Evolutionary conservation across 768 basidiomycete species (phyloP).

Genomic region (Boletellus emodensis): DNA sequence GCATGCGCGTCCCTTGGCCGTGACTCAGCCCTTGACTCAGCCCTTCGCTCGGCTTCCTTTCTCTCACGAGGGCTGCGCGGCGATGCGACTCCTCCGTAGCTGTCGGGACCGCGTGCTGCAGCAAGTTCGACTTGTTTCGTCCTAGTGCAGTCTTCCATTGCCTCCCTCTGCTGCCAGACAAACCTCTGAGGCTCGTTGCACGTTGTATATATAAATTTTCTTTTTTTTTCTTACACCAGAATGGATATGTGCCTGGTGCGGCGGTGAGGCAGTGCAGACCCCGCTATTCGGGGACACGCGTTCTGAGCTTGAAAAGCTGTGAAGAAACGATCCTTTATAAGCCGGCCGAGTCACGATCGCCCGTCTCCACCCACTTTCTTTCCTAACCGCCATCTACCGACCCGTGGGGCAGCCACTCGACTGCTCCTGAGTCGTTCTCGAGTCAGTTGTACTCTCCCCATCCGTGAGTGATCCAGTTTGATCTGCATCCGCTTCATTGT

Average conservation of each 20-base stretch:
- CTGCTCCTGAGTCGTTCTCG: conserved; percentile 19
- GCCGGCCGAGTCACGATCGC: conserved; percentile 24
- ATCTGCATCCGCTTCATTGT: conserved; percentile 26
- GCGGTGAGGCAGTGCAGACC: conserved; percentile 18
- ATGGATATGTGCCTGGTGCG: conserved; percentile 3
- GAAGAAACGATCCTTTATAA: conserved; percentile 28
- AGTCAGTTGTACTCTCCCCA: conserved; percentile 20
- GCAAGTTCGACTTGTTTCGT: neutral
- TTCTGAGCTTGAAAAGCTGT: conserved; percentile 38
- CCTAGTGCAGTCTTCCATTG: neutral
- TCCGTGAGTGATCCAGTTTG: conserved; percentile 29
- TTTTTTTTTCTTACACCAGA: neutral
- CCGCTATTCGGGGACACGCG: conserved; percentile 22
- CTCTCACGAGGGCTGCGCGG: conserved; percentile 5
- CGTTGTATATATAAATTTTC: neutral
- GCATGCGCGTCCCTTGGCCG: neutral
- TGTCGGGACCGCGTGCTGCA: conserved; percentile 9
- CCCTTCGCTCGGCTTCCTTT: neutral
- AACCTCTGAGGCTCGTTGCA: neutral
- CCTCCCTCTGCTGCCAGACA: neutral
- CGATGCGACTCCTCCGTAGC: conserved; percentile 14
- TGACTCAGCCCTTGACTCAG: conserved; percentile 7
- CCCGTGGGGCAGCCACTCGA: conserved; percentile 14
- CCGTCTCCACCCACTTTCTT: conserved; percentile 4
- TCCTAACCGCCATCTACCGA: conserved; percentile 17